Evolutionary conservation across 306 rosid species (phyloP).

Genomic region (Prunus fruticosa): DNA sequence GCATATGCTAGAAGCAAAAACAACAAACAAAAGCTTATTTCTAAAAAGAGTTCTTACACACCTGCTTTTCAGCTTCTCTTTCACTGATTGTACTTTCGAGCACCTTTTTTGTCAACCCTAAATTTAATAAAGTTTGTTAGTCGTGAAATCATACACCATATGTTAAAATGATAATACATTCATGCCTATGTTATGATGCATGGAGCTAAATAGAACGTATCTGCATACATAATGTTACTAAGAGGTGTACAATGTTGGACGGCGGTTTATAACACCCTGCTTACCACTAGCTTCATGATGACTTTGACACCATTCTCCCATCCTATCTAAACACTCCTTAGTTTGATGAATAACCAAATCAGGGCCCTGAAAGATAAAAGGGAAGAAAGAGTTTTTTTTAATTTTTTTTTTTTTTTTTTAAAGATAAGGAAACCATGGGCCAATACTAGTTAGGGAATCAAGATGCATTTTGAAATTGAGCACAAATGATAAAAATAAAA

Average conservation of each 20-base stretch:
- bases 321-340: conserved; percentile 73
- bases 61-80: conserved; percentile 92
- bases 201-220: conserved; percentile 3
- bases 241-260: conserved; percentile 2
- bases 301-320: conserved; percentile 98
- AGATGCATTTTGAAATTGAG: background rate
- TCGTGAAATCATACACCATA: conserved; percentile 13
- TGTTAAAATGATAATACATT: background rate
- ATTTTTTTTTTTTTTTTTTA: background rate
- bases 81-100: conserved; percentile 70
- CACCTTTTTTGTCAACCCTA: conserved; percentile 79
- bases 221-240: background rate
- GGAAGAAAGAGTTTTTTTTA: background rate
- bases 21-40: conserved; percentile 1
- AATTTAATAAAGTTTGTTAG: conserved; percentile 24
- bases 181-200: background rate
- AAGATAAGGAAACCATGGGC: conserved; percentile 1
- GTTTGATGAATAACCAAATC: conserved; percentile 88
- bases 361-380: conserved; percentile 73
- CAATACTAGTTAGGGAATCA: background rate
- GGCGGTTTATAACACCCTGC: conserved; percentile 28
- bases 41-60: conserved; percentile 28
- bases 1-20: background rate
- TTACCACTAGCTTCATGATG: conserved; percentile 96
- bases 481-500: background rate